Base-by-base conservation (phyloP, 352 stramenopile species). In the Pythium brachiatum region DNA sequence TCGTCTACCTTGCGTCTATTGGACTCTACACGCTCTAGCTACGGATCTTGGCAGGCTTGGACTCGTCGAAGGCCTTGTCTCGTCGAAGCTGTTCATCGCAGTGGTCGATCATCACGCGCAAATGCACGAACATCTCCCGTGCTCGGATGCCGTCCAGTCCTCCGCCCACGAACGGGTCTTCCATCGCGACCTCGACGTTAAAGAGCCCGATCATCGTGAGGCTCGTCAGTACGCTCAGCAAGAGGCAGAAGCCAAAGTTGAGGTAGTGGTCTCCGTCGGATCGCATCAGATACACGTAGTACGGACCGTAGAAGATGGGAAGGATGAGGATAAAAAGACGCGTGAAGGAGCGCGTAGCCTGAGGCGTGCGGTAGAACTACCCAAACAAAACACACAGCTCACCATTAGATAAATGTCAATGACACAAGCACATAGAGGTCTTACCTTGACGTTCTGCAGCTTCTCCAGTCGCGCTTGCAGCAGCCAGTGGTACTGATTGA, bases 401-500 rank as follows among this genome's bases (percentile, higher is more conserved):
- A 43, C 25, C n/a, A n/a, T n/a, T n/a, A n/a, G n/a, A n/a, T 43
- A 23, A 11, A 11, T 6, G 36, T 13, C 15, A 15, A 2, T 8
- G 31, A 20, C 12, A 53, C 1, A 3, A 25, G 15, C 16, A 6
- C 6, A 23, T 7, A 2, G 7, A 25, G 6, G 7, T 4, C 50
- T 4, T 57, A 85, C 76, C 71, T 94, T 95, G 59, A 92, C 81
- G 70, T 93, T 93, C 66, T 90, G 83, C 0, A 95, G 70, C 63
- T 82, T 85, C 52, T 95, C 86, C 27, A 95, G 73, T 20, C 87
- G 83, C 51, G 81, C 83, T 59, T 92, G 79, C 2, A 95, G 72
- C 48, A 95, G 70, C 87, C 87, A 95, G 54, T 94, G 82, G 58
- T 94, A 94, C 66, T 94, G 87, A 55, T 94, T 94, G 63, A 94